Conservation (phyloP, 2,329 filamentous ascomycete genomes). For the Dothiorella sarmentorum region DNA sequence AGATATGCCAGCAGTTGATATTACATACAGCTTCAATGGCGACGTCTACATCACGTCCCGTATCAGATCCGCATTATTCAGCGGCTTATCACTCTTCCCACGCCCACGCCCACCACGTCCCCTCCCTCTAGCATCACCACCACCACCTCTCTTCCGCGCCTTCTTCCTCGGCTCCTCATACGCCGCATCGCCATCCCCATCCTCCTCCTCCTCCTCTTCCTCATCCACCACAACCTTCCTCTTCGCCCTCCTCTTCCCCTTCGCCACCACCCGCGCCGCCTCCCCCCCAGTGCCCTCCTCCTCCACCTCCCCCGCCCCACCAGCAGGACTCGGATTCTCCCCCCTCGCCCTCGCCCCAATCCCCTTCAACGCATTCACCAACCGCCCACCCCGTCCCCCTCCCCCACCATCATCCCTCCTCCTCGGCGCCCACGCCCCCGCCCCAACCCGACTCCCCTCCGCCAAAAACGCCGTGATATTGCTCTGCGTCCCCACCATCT, state of each 20-base stretch:
- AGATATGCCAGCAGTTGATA: too few relatives aligned
- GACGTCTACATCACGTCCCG: too few relatives aligned
- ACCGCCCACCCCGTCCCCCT: slow-evolving; percentile 64
- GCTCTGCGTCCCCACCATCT: slow-evolving; percentile 85
- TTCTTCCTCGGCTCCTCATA: slow-evolving; percentile 8
- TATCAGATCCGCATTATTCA: neutral
- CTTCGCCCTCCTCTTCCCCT: slow-evolving; percentile 7
- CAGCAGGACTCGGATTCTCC: neutral
- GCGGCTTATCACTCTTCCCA: neutral
- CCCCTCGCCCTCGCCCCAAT: slow-evolving; percentile 55
- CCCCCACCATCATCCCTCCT: slow-evolving; percentile 44
- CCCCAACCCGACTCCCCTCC: slow-evolving; percentile 67
- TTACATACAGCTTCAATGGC: too few relatives aligned
- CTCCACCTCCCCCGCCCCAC: neutral
- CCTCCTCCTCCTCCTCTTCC: neutral
- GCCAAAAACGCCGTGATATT: slow-evolving; percentile 95
- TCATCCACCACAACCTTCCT: neutral
- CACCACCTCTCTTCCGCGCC: neutral
- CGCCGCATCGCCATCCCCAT: neutral
- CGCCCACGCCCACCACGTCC: neutral
- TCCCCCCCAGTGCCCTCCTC: neutral
- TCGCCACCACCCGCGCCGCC: neutral
- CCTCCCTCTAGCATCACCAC: neutral
- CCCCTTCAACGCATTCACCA: slow-evolving; percentile 70
- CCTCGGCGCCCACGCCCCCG: slow-evolving; percentile 67